A percentile compares a stretch with the other conserved stretches of the same genome.
phyloP scores from a whole-genome alignment of 2,329 filamentous ascomycete genomes.

The Neocatenulostroma microsporum region DNA sequence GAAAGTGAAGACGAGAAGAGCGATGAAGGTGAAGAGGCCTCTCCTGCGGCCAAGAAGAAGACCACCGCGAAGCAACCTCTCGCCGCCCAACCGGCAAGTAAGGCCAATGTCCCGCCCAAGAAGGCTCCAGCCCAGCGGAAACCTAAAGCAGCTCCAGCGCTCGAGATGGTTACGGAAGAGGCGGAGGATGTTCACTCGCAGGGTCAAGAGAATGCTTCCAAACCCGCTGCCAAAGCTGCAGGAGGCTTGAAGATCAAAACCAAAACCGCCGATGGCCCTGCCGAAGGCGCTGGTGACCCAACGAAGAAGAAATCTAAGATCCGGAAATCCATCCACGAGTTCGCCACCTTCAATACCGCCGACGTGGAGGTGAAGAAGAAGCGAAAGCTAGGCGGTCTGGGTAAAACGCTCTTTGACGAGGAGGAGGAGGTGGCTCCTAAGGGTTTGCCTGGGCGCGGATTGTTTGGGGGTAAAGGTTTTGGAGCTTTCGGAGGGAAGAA shows the following conservation, averaged over 20 bases:
- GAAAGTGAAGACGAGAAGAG: constrained; percentile 29
- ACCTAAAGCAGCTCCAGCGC: constrained; percentile 30
- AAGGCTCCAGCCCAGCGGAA: constrained; percentile 33
- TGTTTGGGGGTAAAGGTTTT: constrained; percentile 27
- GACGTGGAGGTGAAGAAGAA: constrained; percentile 28
- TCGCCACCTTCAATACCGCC: constrained; percentile 28
- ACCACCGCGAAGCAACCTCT: constrained; percentile 36
- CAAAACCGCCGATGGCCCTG: constrained; percentile 29
- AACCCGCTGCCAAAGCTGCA: constrained; percentile 15
- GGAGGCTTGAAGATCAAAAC: constrained; percentile 34
- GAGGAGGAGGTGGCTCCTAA: constrained; percentile 27
- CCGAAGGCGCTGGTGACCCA: constrained; percentile 23
- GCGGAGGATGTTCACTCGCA: constrained; percentile 28
- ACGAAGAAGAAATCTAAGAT: constrained; percentile 31
- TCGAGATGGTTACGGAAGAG: constrained; percentile 41
- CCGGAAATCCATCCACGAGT: constrained; percentile 44
- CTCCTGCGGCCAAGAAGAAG: constrained; percentile 20
- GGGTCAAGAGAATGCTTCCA: constrained; percentile 31
- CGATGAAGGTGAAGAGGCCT: constrained; percentile 18
- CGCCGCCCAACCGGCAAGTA: constrained; percentile 37
- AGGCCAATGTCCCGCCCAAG: constrained; percentile 33
- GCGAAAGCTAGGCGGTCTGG: constrained; percentile 30
- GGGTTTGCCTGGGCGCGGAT: constrained; percentile 15
- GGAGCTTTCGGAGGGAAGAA: constrained; percentile 26
- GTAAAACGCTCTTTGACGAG: constrained; percentile 34